Evolutionary conservation across 768 basidiomycete genomes (phyloP), one percentile per base, ranked within the genome.

Genomic region (Arthromyces matolae): DNA sequence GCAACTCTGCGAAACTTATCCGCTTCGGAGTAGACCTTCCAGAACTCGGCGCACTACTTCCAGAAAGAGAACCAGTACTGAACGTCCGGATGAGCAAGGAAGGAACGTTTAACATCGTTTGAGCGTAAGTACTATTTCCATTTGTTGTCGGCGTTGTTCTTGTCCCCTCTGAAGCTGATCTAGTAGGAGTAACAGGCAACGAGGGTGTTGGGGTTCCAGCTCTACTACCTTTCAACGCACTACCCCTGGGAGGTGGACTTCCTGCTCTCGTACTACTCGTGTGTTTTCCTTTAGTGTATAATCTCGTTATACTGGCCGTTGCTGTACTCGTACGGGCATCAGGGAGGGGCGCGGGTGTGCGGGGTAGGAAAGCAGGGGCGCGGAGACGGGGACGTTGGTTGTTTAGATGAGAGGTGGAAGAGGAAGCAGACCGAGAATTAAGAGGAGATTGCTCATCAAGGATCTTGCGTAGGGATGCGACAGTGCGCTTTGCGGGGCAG

Each of bases 1-100:
- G 86, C 39, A 85, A 70, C 66, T 82, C 75, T 28, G 86, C 86
- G 54, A 90, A 90, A 51, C 82, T 86, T 34, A 90, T 89, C n/a
- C 81, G 74, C 55, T 86, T 89, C 9, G 86, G 84, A 8, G 86
- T 68, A 8, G 79, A 65, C 48, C 66, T 49, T 43, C 77, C 71
- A 43, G 78, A 81, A 36, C 78, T 75, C 9, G 76, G 60, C 33
- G 71, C 53, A 41, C 73, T 76, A 5, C 27, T 14, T 5, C 27
- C 60, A 50, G 47, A 58, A 57, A n/a, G 52, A 13, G 38, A 23
- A 12, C 41, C 18, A 1, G 14, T 10, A 3, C 47, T 49, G 24
- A 42, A 43, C 4, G 9, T 44, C 3, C 35, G 34, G 34, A 47
- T 4, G 13, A 14, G 9, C 5, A 46, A 8, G 9, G 38, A 28